phyloP scores from a whole-genome alignment of 192 early-diverging fungal species.

The Spinellus fusiger region DNA sequence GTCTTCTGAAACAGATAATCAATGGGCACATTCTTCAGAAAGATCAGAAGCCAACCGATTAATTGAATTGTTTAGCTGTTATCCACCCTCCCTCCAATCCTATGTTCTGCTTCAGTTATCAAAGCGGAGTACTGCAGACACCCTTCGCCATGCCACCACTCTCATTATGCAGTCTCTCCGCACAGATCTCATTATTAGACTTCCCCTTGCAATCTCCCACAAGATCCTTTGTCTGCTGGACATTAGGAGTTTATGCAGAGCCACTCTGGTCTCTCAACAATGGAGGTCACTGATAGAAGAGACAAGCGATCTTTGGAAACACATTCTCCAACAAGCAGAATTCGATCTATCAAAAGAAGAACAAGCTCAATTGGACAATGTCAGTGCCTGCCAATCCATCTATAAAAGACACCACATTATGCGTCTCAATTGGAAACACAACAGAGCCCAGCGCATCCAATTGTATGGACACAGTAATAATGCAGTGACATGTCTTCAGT shows the following conservation, averaged over 20 bases:
- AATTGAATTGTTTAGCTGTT: slow-evolving; percentile 66
- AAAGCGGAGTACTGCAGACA: slow-evolving; percentile 57
- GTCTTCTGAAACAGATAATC: slow-evolving; percentile 35
- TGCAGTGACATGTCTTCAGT: slow-evolving; percentile 88
- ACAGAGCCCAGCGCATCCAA: slow-evolving; percentile 64
- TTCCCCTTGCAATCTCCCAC: slow-evolving; percentile 65
- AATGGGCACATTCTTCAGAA: background rate
- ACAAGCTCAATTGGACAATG: slow-evolving; percentile 10
- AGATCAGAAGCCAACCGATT: background rate
- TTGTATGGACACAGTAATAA: slow-evolving; percentile 74
- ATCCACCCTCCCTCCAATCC: slow-evolving; percentile 75
- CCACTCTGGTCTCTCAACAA: slow-evolving; percentile 65
- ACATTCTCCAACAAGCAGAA: slow-evolving; percentile 38
- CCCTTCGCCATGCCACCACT: slow-evolving; percentile 82
- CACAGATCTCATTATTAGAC: slow-evolving; percentile 76
- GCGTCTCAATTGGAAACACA: slow-evolving; percentile 79
- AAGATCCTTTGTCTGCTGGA: slow-evolving; percentile 85
- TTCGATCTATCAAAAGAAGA: slow-evolving; percentile 14
- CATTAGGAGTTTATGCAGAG: slow-evolving; percentile 65
- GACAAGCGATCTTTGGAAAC: slow-evolving; percentile 50
- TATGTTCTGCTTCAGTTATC: slow-evolving; percentile 89
- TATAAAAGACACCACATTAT: slow-evolving; percentile 77
- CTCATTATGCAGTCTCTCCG: slow-evolving; percentile 81
- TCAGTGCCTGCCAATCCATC: slow-evolving; percentile 67
- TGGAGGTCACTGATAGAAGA: slow-evolving; percentile 79